Conservation (phyloP, 306 rosid genomes). For the Argentina anserina region DNA sequence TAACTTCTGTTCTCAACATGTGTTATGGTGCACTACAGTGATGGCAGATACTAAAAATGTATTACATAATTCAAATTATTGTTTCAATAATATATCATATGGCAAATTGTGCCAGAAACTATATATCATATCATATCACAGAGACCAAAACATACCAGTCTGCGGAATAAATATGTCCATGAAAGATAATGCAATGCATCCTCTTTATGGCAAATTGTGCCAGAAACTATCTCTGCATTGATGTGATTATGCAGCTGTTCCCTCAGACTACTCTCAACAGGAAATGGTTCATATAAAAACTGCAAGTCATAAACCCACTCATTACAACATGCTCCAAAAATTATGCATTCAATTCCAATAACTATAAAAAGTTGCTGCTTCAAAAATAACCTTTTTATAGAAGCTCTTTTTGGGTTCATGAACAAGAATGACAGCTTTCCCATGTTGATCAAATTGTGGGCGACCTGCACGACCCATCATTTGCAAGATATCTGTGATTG, state of each 20-base stretch:
- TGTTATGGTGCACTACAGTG: too few relatives aligned
- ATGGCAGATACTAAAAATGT: not conserved
- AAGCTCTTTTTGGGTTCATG: slow-evolving; percentile 98
- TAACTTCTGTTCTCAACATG: too few relatives aligned
- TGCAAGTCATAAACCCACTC: slow-evolving; percentile 39
- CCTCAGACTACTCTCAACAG: slow-evolving; percentile 95
- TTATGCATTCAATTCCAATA: slow-evolving; percentile 1
- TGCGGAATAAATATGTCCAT: slow-evolving; percentile 94
- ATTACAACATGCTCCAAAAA: slow-evolving; percentile 26
- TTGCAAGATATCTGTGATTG: slow-evolving; percentile 95
- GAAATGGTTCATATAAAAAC: slow-evolving; percentile 97
- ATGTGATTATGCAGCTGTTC: slow-evolving; percentile 84
- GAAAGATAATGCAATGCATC: slow-evolving; percentile 96
- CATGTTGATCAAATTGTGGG: slow-evolving; percentile 96
- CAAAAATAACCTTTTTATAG: slow-evolving; percentile 74
- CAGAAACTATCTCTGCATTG: slow-evolving; percentile 91
- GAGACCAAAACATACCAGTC: slow-evolving; percentile 61
- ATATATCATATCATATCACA: too few relatives aligned
- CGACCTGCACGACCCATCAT: slow-evolving; percentile 99
- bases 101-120: too few relatives aligned
- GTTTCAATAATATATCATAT: not conserved
- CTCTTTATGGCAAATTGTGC: slow-evolving; percentile 87
- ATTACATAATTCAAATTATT: not conserved
- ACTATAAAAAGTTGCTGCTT: slow-evolving; percentile 17
- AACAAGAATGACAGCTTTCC: slow-evolving; percentile 98